Evolutionary conservation across 805 yeast genomes (phyloP).

Genomic region (Sungouiozyma ichnusensis): DNA sequence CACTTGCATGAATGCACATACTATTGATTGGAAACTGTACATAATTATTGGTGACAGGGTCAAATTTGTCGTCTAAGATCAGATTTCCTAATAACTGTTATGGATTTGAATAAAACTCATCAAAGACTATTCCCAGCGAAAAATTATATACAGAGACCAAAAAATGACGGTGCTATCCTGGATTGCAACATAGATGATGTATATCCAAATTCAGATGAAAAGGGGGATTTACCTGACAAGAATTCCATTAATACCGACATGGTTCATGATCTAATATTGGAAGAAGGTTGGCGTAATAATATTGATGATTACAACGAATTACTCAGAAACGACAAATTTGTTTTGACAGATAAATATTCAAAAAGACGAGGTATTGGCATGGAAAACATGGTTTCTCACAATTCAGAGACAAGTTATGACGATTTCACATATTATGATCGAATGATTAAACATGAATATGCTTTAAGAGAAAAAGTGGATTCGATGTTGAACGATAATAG

Average conservation of each 20-base stretch:
- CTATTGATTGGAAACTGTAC: no score
- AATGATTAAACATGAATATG: slow-evolving; percentile 27
- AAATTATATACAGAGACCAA: slow-evolving; percentile 1
- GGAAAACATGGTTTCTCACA: slow-evolving; percentile 2
- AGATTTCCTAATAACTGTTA: background rate
- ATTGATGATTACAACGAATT: slow-evolving; percentile 11
- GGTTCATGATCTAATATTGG: slow-evolving; percentile 9
- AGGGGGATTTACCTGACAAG: no score
- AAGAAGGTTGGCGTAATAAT: slow-evolving; percentile 10
- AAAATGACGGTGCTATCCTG: no score
- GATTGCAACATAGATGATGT: no score
- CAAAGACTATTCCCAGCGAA: slow-evolving; percentile 1
- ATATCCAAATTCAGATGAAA: no score
- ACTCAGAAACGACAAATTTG: slow-evolving; percentile 15
- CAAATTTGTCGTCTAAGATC: background rate
- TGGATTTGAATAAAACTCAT: slow-evolving; percentile 4
- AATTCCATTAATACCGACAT: slow-evolving; percentile 9
- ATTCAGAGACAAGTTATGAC: slow-evolving; percentile 1
- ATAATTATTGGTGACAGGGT: background rate
- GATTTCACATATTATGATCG: slow-evolving; percentile 30
- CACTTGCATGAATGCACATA: no score
- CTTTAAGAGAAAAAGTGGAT: slow-evolving; percentile 22
- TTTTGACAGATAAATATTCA: slow-evolving; percentile 13
- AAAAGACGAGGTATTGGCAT: slow-evolving; percentile 2
- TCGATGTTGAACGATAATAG: slow-evolving; percentile 10